Conservation (phyloP, 1,139 yeast genomes). For the Geotrichum australiense region DNA sequence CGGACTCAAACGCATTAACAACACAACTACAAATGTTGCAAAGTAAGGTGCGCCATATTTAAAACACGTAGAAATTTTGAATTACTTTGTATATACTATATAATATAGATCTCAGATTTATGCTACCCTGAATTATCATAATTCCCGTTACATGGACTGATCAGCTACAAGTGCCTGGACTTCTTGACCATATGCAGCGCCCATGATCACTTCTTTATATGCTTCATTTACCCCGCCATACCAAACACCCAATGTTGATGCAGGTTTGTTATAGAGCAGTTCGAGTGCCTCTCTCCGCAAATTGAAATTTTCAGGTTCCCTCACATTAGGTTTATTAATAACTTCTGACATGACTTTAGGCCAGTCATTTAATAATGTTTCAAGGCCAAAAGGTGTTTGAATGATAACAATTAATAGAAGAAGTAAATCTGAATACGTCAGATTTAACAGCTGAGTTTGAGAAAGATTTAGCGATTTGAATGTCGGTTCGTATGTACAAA, state of each 20-base stretch:
- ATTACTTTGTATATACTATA: not conserved
- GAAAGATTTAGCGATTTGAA: slow-evolving; percentile 18
- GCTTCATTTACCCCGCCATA: slow-evolving; percentile 21
- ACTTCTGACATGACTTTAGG: slow-evolving; percentile 26
- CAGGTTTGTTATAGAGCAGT: slow-evolving; percentile 20
- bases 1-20: slow-evolving; percentile 22
- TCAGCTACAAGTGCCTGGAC: slow-evolving; percentile 23
- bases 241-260: slow-evolving; percentile 23
- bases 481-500: slow-evolving; percentile 17
- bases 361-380: slow-evolving; percentile 23
- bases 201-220: slow-evolving; percentile 21
- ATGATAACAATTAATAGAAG: slow-evolving; percentile 21
- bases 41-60: too few relatives aligned
- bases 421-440: slow-evolving; percentile 24
- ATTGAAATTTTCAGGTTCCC: slow-evolving; percentile 22
- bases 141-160: slow-evolving; percentile 19
- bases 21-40: slow-evolving; percentile 23
- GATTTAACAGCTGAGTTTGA: slow-evolving; percentile 19
- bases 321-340: slow-evolving; percentile 21
- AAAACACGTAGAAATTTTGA: not conserved
- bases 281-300: slow-evolving; percentile 25
- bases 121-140: not conserved
- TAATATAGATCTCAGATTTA: not conserved
- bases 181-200: slow-evolving; percentile 18
- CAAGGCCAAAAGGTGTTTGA: slow-evolving; percentile 22